Evolutionary conservation across 129 eudicot species (phyloP).

Genomic region (Flaveria ramosissima): DNA sequence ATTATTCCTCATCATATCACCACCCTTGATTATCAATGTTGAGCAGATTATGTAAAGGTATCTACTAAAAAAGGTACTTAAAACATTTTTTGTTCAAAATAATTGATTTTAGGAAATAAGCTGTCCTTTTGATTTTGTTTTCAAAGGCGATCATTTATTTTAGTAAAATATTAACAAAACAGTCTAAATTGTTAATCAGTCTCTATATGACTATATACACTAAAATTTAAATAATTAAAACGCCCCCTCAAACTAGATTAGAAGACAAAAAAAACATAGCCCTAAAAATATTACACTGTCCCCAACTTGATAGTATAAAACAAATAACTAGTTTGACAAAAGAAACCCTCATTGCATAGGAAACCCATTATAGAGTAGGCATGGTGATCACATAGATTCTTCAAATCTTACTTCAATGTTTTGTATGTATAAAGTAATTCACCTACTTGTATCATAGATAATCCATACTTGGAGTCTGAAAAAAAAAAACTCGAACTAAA

Average conservation of each 20-base stretch:
- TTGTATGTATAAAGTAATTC: not conserved
- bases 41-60: too few species aligned
- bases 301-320: slow-evolving; percentile 25
- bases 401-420: slow-evolving; percentile 19
- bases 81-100: not conserved
- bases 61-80: too few species aligned
- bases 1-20: too few species aligned
- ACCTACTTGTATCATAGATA: not conserved
- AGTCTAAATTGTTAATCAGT: not conserved
- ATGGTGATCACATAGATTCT: slow-evolving; percentile 10
- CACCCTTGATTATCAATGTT: too few species aligned
- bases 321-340: slow-evolving; percentile 31
- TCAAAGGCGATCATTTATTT: too few species aligned
- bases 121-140: too few species aligned
- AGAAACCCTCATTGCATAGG: not conserved
- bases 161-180: not conserved
- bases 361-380: slow-evolving; percentile 18
- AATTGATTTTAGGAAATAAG: not conserved
- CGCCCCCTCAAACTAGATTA: not conserved
- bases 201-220: too few species aligned
- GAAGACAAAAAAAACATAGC: slow-evolving; percentile 23
- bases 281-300: slow-evolving; percentile 13
- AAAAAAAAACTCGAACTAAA: too few species aligned
- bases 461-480: too few species aligned
- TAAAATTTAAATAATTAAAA: not conserved